Evolutionary conservation across 2,329 filamentous ascomycete species (phyloP), one percentile per base, ranked within the genome.

Genomic region (Aphanoascus verrucosus): DNA sequence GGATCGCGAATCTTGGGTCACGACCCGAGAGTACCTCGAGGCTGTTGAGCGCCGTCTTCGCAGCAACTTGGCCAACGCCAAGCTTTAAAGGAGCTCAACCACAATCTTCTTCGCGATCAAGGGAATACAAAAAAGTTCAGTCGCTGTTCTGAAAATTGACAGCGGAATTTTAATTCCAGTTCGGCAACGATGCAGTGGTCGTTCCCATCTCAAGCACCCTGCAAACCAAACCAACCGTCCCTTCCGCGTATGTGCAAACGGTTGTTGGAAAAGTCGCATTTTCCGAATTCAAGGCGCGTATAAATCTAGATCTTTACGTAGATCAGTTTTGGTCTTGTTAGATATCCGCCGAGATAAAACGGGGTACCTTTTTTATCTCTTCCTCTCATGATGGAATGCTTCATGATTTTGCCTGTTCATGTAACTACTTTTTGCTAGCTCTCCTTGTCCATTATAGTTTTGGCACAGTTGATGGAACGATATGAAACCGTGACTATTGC

Each of bases 21-120:
- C 89, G 51, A 97, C 91, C 55, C 81, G 78, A 62, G 86, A 94
- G 76, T 98, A 97, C 76, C 75, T 98, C 67, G 81, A 86, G 66
- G 91, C 91, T 40, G 91, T 97, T 49, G 91, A 97, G 83, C 84
- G 82, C 73, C 79, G 89, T 66, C 79, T 98, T 75, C 90, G 91
- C 82, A 75, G 75, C 59, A 82, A 82, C 62, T 75, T 95, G 64
- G 58, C 51, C n/a, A 56, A 58, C 37, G 53, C 55, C 37, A 56
- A 56, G 44, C 52, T 56, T 15, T 55, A 52, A 34, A 46, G 51
- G 9, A 32, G 32, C 19, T 6, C 14, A 14, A 35, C 14, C 19
- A 6, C 6, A 17, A n/a, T 11, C 4, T 28, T 14, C 32, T 5
- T 28, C 17, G 20, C 32, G 20, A 15, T 42, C 40, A 42, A 15